Base-by-base conservation (phyloP, 2,329 filamentous ascomycete species). In the Trichoderma citrinoviride region DNA sequence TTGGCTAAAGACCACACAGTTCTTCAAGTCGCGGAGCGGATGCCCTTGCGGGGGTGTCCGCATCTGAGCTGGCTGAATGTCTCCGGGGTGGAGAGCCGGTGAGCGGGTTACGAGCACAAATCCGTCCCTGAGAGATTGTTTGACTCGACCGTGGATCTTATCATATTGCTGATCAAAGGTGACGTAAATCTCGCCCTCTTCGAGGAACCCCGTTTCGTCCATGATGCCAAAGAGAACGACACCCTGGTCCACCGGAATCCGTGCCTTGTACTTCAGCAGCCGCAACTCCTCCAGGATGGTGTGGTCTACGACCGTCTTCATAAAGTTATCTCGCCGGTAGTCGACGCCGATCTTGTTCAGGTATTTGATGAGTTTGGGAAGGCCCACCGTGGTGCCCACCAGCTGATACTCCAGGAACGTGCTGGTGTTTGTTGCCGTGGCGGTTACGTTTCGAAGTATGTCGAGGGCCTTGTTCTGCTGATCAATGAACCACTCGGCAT, bases 181-280 rank as follows among this genome's bases (percentile, higher is more conserved):
- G 61, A 90, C 83, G 69, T 87, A 93, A 0, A 94, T 83, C 67
- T 96, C 80, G 1, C 84, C 84, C 71, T 91, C 87, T 10, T 82
- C 68, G 0, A 96, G 79, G 41, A 82, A 84, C 0, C 85, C 86
- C 0, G 90, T 92, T 74, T 96, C 92, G 67, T 96, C 92, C 85
- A 95, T 90, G 57, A 96, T 82, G 0, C 92, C 92, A 69, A 92
- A 93, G 0, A 96, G 80, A 0, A 91, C 93, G n/a, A 88, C 83
- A 0, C 90, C 92, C 17, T 88, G 74, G 0, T 83, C 75, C 0
- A 96, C 84, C 0, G 85, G 88, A 40, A 96, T 95, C 1, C 91
- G 85, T 0, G 90, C 87, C 61, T 89, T 90, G 76, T 95, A 87
- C 73, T 96, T 96, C 43, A 96, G 77, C 29, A 90, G 81, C 3